Evolutionary conservation across 441 rosid genomes (phyloP), one percentile per base, ranked within the genome.

Genomic region (Populus hybrid): DNA sequence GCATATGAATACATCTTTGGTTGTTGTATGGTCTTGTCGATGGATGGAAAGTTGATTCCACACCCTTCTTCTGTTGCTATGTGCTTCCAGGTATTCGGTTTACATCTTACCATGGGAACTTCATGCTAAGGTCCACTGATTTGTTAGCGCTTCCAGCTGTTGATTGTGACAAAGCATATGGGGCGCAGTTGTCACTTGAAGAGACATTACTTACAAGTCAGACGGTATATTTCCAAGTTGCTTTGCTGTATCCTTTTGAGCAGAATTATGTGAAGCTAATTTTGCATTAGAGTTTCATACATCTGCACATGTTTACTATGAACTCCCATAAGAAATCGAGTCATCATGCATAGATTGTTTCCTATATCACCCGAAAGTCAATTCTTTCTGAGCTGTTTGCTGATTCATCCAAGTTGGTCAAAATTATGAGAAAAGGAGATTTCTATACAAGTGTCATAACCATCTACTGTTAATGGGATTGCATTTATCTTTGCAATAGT

Each of bases 161-260:
- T 76, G 99, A 97, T 82, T 97, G 99, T 84, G 99, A 97, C 82
- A 97, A 97, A 87, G 99, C 99, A 81, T 97, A 92, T 87, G 99
- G 94, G 30, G 89, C 93, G 98, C 98, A 95, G 88, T 83, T 95
- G 73, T 84, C 97, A 78, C 91, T 95, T 69, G 99, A 97, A 84
- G 99, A 97, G 86, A 88, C 99, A 28, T 82, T 97, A 80, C 88
- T 97, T 80, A 92, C 96, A 59, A 93, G 88, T 76, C 97, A 84
- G 82, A 93, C 94, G 7, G 92, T 95, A 67, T 97, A 91, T 83
- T 97, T 97, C 87, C 99, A 97, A 94, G 99, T 95, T 70, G 99
- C 99, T 71, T 81, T 97, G 83, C 89, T 97, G 99, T 95, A 97
- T 97, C 99, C 99, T 97, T 90, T 88, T 67, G 10, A 38, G n/a